Evolutionary conservation across 495 filamentous ascomycete genomes (phyloP).

Genomic region (Neurospora cerealis): DNA sequence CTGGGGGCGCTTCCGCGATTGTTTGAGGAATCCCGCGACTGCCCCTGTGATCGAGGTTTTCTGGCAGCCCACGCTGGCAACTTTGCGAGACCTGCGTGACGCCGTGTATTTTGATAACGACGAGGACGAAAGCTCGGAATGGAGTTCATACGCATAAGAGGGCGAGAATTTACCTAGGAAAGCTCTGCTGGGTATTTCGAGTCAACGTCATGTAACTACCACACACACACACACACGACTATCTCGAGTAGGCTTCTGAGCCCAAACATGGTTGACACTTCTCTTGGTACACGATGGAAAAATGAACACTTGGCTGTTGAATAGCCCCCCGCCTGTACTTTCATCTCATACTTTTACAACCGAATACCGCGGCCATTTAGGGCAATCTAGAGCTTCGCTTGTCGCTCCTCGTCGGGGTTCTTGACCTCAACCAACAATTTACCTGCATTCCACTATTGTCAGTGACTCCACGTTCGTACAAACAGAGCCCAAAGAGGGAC

Average conservation of each 20-base stretch:
- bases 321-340: neutral
- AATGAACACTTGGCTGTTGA: neutral
- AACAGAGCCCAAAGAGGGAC: neutral
- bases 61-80: neutral
- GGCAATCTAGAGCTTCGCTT: neutral
- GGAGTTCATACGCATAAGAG: neutral
- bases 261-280: neutral
- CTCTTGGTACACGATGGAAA: neutral
- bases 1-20: neutral
- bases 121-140: neutral
- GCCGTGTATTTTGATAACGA: neutral
- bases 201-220: neutral
- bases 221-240: neutral
- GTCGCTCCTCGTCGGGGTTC: constrained; percentile 9
- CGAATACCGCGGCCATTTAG: neutral
- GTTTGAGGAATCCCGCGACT: neutral
- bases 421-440: constrained; percentile 25
- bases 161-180: neutral
- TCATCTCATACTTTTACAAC: neutral
- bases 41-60: neutral
- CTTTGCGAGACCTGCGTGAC: neutral
- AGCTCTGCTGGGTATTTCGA: neutral
- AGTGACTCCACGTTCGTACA: neutral
- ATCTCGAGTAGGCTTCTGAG: neutral
- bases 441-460: constrained; percentile 8